A percentile compares a stretch with the other conserved stretches of the same genome.
Conservation (phyloP, 2,329 filamentous ascomycete genomes). For the Orbilia javanica region DNA sequence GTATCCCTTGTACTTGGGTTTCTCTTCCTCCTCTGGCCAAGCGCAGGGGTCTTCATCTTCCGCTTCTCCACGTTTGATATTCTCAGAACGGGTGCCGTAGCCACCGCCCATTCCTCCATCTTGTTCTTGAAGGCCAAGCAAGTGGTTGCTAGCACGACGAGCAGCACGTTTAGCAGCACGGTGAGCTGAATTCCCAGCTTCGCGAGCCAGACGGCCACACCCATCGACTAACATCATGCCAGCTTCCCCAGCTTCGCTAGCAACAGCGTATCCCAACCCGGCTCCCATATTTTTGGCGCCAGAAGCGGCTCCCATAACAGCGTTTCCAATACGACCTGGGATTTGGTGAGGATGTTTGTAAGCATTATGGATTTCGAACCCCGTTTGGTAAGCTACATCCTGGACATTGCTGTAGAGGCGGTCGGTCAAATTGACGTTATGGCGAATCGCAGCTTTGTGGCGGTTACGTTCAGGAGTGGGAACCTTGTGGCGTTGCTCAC, state of each 20-base stretch:
- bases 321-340: slow-evolving; percentile 13
- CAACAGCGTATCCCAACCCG: neutral
- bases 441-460: slow-evolving; percentile 18
- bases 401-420: slow-evolving; percentile 15
- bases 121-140: slow-evolving; percentile 13
- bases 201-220: slow-evolving; percentile 5
- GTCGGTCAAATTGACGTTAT: slow-evolving; percentile 21
- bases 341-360: slow-evolving; percentile 25
- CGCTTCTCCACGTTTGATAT: slow-evolving; percentile 2
- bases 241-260: neutral
- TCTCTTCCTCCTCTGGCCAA: slow-evolving; percentile 33
- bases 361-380: slow-evolving; percentile 35
- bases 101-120: slow-evolving; percentile 3
- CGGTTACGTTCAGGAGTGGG: neutral
- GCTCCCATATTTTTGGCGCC: neutral
- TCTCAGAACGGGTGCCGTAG: slow-evolving; percentile 4
- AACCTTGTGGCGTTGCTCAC: neutral
- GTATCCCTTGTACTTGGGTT: neutral
- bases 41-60: slow-evolving; percentile 3
- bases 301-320: neutral
- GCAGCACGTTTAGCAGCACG: slow-evolving; percentile 5
- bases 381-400: slow-evolving; percentile 36
- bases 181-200: slow-evolving; percentile 3
- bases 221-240: neutral
- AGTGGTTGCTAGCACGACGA: slow-evolving; percentile 12